These are phyloP conservation scores for Trichoderma atrobrunneum DNA, from an alignment of 2,329 filamentous ascomycete genomes.

Conservation along the genomic window DNA sequence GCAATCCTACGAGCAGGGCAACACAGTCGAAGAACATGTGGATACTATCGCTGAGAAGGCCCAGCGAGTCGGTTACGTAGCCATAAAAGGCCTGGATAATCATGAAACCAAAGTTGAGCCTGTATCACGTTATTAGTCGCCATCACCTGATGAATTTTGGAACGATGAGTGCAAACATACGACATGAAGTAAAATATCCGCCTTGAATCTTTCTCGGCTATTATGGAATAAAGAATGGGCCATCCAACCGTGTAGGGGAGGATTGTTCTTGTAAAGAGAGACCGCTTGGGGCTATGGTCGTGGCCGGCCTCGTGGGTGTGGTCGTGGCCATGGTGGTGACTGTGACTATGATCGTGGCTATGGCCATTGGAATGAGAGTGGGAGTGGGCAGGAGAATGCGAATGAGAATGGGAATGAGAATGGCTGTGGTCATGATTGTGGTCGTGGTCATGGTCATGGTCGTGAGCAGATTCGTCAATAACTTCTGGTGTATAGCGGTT, in stretches of 20 bases:
- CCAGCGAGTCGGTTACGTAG: conserved; percentile 87
- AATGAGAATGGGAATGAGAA: conserved; percentile 18
- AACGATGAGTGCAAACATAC: conserved; percentile 47
- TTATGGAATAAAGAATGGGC: conserved; percentile 79
- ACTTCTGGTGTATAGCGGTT: conserved; percentile 37
- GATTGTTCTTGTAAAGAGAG: conserved; percentile 68
- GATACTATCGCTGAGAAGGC: conserved; percentile 94
- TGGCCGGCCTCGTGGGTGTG: conserved; percentile 34
- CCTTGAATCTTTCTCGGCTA: conserved; percentile 87
- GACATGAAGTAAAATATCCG: conserved; percentile 97
- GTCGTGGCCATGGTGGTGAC: conserved; percentile 25
- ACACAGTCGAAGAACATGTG: conserved; percentile 99
- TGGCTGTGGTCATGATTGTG: conserved; percentile 27
- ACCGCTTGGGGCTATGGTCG: conserved; percentile 51
- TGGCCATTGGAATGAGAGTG: conserved; percentile 24
- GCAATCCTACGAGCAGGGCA: conserved; percentile 82
- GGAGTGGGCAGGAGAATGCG: background rate
- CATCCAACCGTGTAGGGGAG: conserved; percentile 67
- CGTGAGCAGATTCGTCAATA: conserved; percentile 22
- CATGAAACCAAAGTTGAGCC: conserved; percentile 95
- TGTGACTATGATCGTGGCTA: conserved; percentile 27
- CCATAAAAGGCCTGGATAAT: conserved; percentile 90
- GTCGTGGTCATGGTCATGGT: conserved; percentile 29
- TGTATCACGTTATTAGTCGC: conserved; percentile 35
- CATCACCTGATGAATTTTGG: background rate